phyloP scores from a whole-genome alignment of 805 yeast species.

The Ogataea dorogensis region DNA sequence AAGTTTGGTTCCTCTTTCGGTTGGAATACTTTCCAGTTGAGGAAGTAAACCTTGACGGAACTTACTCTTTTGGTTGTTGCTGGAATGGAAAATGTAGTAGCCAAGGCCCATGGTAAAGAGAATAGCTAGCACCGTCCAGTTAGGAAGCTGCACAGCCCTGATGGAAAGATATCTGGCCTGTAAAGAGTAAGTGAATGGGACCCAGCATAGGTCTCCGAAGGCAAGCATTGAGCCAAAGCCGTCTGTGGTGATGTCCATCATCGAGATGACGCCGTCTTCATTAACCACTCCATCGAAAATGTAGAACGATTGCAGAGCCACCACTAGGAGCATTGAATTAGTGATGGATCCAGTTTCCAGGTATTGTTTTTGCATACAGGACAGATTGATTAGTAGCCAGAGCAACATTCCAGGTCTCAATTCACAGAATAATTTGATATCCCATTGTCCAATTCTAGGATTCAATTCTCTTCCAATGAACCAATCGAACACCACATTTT shows the following conservation, averaged over 20 bases:
- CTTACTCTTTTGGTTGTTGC: conserved; percentile 81
- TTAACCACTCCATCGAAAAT: conserved; percentile 89
- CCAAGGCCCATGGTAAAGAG: conserved; percentile 52
- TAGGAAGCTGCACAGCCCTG: conserved; percentile 56
- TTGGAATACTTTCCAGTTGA: conserved; percentile 66
- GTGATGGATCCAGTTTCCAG: conserved; percentile 53
- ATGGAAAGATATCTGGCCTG: conserved; percentile 81
- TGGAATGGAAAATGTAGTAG: conserved; percentile 74
- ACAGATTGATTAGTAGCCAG: conserved; percentile 75
- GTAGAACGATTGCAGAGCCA: conserved; percentile 71
- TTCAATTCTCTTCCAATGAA: conserved; percentile 95
- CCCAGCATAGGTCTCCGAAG: conserved; percentile 90
- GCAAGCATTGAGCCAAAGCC: conserved; percentile 97
- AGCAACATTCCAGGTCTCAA: conserved; percentile 90
- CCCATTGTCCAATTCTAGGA: conserved; percentile 83
- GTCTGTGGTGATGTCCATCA: conserved; percentile 96
- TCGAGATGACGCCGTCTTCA: conserved; percentile 84
- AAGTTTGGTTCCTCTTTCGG: conserved; percentile 75
- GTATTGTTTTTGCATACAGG: conserved; percentile 83
- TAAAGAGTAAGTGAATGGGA: conserved; percentile 87
- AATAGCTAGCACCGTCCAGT: conserved; percentile 38
- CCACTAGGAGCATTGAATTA: conserved; percentile 72
- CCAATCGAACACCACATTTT: conserved; percentile 80
- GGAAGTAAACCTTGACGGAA: conserved; percentile 76
- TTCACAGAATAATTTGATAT: conserved; percentile 89